Conservation (phyloP, 805 yeast genomes). For the Ogataea saltuana region DNA sequence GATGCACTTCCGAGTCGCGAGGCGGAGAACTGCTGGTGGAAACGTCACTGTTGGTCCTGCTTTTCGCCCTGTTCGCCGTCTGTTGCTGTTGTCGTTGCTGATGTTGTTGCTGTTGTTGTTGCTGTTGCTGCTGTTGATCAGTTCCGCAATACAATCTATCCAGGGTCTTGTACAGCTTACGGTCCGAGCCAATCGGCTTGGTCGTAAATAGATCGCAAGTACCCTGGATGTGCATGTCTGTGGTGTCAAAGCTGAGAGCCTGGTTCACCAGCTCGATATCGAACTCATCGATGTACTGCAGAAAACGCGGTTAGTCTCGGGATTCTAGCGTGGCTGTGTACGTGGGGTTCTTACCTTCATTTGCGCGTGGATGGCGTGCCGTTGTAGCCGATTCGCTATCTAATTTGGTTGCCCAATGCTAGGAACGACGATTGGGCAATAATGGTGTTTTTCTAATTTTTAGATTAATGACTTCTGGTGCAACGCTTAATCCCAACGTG, state of each 20-base stretch:
- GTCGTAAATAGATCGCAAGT: constrained; percentile 94
- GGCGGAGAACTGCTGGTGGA: constrained; percentile 21
- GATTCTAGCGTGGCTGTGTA: neutral
- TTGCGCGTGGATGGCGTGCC: constrained; percentile 1
- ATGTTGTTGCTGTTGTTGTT: constrained; percentile 9
- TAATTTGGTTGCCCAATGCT: too few relatives aligned
- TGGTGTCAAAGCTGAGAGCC: constrained; percentile 74
- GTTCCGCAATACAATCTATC: constrained; percentile 54
- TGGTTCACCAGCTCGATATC: constrained; percentile 92
- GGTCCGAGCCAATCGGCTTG: constrained; percentile 87
- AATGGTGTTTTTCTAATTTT: neutral
- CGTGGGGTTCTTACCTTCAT: constrained; percentile 19
- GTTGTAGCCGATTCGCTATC: too few relatives aligned
- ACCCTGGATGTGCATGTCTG: constrained; percentile 76
- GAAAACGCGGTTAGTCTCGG: neutral
- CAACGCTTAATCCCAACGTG: constrained; percentile 1
- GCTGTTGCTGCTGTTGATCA: constrained; percentile 11
- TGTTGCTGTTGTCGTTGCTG: constrained; percentile 10
- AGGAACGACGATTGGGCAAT: too few relatives aligned
- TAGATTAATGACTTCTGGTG: neutral
- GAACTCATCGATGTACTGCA: constrained; percentile 84
- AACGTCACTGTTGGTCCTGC: constrained; percentile 26
- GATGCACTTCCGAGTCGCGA: constrained; percentile 3
- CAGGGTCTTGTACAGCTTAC: constrained; percentile 82
- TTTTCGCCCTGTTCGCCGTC: constrained; percentile 8